Conservation (phyloP, 805 yeast genomes). For the Clavispora fructus region DNA sequence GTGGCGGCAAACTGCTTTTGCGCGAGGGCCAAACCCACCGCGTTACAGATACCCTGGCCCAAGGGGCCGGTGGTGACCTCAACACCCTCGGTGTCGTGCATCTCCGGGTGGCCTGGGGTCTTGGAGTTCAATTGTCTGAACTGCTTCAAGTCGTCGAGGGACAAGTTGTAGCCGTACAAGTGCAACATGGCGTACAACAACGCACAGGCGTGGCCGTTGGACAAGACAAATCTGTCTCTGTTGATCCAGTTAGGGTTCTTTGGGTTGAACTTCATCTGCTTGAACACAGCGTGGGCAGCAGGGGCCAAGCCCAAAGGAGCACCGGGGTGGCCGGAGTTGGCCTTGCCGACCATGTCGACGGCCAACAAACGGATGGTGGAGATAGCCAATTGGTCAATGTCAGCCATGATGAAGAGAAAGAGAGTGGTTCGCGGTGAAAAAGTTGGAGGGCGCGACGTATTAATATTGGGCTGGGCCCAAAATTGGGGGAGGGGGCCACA, state of each 20-base stretch:
- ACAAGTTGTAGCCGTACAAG: slow-evolving; percentile 74
- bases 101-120: slow-evolving; percentile 98
- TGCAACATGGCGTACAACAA: slow-evolving; percentile 80
- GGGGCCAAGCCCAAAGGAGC: slow-evolving; percentile 99
- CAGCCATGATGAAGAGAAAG: slow-evolving; percentile 15
- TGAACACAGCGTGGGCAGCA: slow-evolving; percentile 82
- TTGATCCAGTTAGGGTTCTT: slow-evolving; percentile 87
- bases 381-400: slow-evolving; percentile 68
- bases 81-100: slow-evolving; percentile 74
- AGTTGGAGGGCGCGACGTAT: slow-evolving; percentile 1
- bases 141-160: slow-evolving; percentile 79
- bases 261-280: slow-evolving; percentile 81
- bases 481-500: slow-evolving; percentile 1
- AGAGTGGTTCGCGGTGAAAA: not conserved
- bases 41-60: slow-evolving; percentile 96
- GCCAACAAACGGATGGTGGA: slow-evolving; percentile 86
- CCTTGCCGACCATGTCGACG: slow-evolving; percentile 79
- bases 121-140: slow-evolving; percentile 88
- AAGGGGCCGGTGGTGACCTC: slow-evolving; percentile 98
- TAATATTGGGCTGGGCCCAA: slow-evolving; percentile 3
- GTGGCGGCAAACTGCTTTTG: slow-evolving; percentile 88
- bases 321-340: slow-evolving; percentile 98
- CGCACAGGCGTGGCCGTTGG: slow-evolving; percentile 96
- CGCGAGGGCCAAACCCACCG: slow-evolving; percentile 95
- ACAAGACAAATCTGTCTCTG: slow-evolving; percentile 91